Percentiles rank a stretch among this genome's conserved stretches.
These are phyloP conservation scores for Hysterium pulicare DNA, from an alignment of 2,329 filamentous ascomycete genomes.

Conservation along the genomic window DNA sequence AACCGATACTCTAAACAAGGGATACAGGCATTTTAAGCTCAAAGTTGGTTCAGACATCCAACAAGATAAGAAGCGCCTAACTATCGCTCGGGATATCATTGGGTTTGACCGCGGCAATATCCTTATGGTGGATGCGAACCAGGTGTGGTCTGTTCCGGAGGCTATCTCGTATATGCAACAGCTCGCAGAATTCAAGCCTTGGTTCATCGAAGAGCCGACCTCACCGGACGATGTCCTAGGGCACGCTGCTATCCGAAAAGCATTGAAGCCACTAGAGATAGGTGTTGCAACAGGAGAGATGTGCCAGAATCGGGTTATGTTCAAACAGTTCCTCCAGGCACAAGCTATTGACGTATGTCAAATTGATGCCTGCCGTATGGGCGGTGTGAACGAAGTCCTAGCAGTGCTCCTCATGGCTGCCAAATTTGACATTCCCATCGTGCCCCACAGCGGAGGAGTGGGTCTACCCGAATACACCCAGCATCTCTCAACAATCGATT, in stretches of 20 bases:
- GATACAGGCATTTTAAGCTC: constrained; percentile 85
- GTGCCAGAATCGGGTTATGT: constrained; percentile 92
- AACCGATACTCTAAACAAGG: constrained; percentile 68
- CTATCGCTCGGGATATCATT: constrained; percentile 74
- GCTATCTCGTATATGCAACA: constrained; percentile 83
- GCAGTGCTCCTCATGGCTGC: constrained; percentile 85
- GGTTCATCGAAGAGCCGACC: constrained; percentile 95
- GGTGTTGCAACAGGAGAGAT: constrained; percentile 91
- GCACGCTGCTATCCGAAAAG: constrained; percentile 79
- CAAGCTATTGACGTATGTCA: constrained; percentile 86
- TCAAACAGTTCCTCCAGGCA: constrained; percentile 82
- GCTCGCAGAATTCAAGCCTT: constrained; percentile 78
- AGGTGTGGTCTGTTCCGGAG: constrained; percentile 87
- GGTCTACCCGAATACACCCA: constrained; percentile 92
- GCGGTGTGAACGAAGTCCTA: constrained; percentile 86
- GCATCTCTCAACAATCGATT: constrained; percentile 89
- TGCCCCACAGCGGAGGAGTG: constrained; percentile 86
- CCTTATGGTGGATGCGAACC: constrained; percentile 91
- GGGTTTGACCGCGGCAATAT: constrained; percentile 80
- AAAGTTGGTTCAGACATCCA: constrained; percentile 77
- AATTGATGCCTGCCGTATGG: constrained; percentile 84
- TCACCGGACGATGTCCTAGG: constrained; percentile 86
- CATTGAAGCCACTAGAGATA: constrained; percentile 69
- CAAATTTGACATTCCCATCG: constrained; percentile 75
- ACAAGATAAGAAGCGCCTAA: constrained; percentile 66